Percentiles rank a stretch among this genome's conserved stretches.
Conservation (phyloP, 2,329 filamentous ascomycete species). For the Colletotrichum lindemuthianum region DNA sequence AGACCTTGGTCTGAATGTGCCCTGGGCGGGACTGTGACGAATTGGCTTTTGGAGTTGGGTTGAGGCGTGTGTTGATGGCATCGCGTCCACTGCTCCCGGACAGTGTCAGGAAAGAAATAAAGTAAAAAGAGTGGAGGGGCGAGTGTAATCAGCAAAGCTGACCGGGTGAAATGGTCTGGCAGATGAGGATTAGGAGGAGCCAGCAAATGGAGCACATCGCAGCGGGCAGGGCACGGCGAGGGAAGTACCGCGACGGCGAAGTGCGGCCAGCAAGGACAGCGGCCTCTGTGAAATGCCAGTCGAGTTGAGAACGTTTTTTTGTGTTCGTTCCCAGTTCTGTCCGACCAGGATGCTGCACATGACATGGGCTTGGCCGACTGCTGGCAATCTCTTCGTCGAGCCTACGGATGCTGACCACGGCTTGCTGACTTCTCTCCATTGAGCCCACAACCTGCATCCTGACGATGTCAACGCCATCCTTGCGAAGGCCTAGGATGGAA, state of each 20-base stretch:
- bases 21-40: neutral
- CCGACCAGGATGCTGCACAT: no score
- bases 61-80: conserved; percentile 20
- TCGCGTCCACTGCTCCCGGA: conserved; percentile 18
- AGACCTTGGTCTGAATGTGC: no score
- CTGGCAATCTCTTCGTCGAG: conserved; percentile 3
- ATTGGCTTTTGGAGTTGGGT: neutral
- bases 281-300: neutral
- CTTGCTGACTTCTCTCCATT: conserved; percentile 19
- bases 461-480: conserved; percentile 28
- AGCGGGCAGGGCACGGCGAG: neutral
- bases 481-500: neutral
- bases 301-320: neutral
- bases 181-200: neutral
- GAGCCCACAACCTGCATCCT: conserved; percentile 13
- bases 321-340: neutral
- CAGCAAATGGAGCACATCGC: conserved; percentile 9
- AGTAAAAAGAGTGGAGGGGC: conserved; percentile 31
- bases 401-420: no score
- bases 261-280: neutral
- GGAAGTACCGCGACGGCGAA: conserved; percentile 9
- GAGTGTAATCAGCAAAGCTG: neutral
- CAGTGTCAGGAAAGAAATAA: conserved; percentile 27
- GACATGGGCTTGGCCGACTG: no score
- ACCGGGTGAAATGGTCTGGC: conserved; percentile 4